Conservation (phyloP, 345 rosid genomes). For the Eucalyptus marginata region DNA sequence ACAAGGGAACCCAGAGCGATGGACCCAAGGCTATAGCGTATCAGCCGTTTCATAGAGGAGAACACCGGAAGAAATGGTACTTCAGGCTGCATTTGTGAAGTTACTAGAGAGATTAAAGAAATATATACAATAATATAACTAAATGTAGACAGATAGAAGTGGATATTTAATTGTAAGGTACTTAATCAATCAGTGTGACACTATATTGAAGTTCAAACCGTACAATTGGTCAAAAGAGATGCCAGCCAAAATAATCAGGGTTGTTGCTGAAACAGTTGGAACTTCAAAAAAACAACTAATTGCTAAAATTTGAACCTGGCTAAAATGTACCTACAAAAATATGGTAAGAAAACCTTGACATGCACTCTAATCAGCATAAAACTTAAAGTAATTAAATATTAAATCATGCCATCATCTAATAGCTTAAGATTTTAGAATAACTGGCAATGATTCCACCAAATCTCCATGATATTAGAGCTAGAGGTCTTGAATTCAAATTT, state of each 20-base stretch:
- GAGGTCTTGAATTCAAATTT: too few species aligned
- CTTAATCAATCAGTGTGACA: not conserved
- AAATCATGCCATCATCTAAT: too few species aligned
- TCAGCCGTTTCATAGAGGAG: conserved; percentile 86
- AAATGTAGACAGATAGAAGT: not conserved
- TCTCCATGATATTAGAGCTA: too few species aligned
- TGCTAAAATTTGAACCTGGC: not conserved
- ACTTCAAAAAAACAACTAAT: not conserved
- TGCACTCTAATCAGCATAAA: not conserved
- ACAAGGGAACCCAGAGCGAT: conserved; percentile 90
- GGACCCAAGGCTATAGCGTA: conserved; percentile 83
- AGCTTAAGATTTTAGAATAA: too few species aligned
- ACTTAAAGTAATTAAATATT: too few species aligned
- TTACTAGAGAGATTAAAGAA: not conserved
- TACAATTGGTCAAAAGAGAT: not conserved
- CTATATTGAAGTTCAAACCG: not conserved
- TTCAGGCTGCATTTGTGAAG: conserved; percentile 53
- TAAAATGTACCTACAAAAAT: not conserved
- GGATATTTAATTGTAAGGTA: not conserved
- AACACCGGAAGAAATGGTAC: conserved; percentile 94
- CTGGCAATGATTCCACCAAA: too few species aligned
- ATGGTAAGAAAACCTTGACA: not conserved
- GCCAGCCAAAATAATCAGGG: not conserved
- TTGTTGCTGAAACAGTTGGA: not conserved
- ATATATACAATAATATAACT: not conserved